Evolutionary conservation across 2,329 filamentous ascomycete species (phyloP).

Genomic region (Diplodia seriata): DNA sequence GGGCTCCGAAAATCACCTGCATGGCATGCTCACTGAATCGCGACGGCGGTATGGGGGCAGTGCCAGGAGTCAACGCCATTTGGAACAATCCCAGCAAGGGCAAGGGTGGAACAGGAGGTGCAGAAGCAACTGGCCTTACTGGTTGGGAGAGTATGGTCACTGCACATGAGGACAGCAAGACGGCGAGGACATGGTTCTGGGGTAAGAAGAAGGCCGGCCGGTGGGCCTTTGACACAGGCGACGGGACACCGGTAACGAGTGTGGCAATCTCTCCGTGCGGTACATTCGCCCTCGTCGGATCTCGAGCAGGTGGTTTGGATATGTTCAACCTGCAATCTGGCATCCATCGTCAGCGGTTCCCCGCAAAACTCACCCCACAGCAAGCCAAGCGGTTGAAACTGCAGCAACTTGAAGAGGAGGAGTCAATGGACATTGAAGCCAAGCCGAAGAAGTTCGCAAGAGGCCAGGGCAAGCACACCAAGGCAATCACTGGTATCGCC

Average conservation of each 20-base stretch:
- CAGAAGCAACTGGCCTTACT: slow-evolving; percentile 61
- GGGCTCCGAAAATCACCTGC: slow-evolving; percentile 89
- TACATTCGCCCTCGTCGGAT: slow-evolving; percentile 91
- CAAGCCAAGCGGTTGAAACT: slow-evolving; percentile 79
- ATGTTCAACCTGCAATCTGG: slow-evolving; percentile 98
- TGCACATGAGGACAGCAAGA: slow-evolving; percentile 83
- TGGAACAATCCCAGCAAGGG: slow-evolving; percentile 76
- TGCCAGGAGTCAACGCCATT: slow-evolving; percentile 77
- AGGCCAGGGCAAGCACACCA: slow-evolving; percentile 75
- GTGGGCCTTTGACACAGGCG: slow-evolving; percentile 89
- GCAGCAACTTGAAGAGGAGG: slow-evolving; percentile 65
- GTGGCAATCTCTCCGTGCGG: slow-evolving; percentile 91
- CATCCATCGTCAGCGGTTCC: slow-evolving; percentile 84
- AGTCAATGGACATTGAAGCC: slow-evolving; percentile 54
- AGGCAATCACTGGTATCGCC: slow-evolving; percentile 82
- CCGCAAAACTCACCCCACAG: slow-evolving; percentile 75
- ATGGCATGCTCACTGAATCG: slow-evolving; percentile 92
- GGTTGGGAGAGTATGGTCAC: slow-evolving; percentile 98
- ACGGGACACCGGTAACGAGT: slow-evolving; percentile 79
- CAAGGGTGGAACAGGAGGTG: slow-evolving; percentile 13
- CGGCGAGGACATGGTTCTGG: slow-evolving; percentile 97
- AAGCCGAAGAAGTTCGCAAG: slow-evolving; percentile 53
- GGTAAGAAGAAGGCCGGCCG: slow-evolving; percentile 89
- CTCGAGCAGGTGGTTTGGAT: slow-evolving; percentile 80
- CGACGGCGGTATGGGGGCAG: slow-evolving; percentile 89